phyloP scores from a whole-genome alignment of 805 yeast genomes.

The Ogataea nonfermentans region DNA sequence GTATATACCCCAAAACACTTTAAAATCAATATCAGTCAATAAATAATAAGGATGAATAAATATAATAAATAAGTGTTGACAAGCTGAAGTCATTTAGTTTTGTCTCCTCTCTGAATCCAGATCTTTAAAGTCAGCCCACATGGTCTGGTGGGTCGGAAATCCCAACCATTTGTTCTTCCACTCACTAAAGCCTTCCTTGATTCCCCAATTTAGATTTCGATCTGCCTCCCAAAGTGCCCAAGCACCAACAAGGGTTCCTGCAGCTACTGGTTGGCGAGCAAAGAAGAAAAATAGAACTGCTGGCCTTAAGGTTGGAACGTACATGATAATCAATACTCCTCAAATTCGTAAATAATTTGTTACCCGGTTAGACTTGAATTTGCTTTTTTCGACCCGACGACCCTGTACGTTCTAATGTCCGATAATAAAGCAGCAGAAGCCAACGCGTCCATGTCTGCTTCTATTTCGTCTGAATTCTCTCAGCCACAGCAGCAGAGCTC shows the following conservation, averaged over 20 bases:
- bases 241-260: constrained; percentile 31
- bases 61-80: constrained; percentile 2
- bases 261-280: constrained; percentile 39
- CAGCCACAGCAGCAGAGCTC: constrained; percentile 17
- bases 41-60: constrained; percentile 8
- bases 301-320: constrained; percentile 36
- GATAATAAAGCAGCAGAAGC: constrained; percentile 11
- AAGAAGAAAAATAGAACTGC: constrained; percentile 36
- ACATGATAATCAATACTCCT: constrained; percentile 11
- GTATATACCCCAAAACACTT: neutral
- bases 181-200: constrained; percentile 28
- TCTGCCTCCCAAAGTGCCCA: constrained; percentile 39
- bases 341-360: neutral
- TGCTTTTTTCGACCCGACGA: constrained; percentile 11
- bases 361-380: constrained; percentile 8
- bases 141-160: constrained; percentile 33
- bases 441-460: constrained; percentile 15
- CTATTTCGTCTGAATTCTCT: constrained; percentile 19
- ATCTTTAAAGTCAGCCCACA: constrained; percentile 31
- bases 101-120: constrained; percentile 30
- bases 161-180: constrained; percentile 32
- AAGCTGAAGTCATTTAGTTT: neutral
- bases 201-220: constrained; percentile 32
- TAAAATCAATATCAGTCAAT: neutral
- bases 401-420: constrained; percentile 8